Base-by-base conservation (phyloP, 2,329 filamentous ascomycete species). In the Tricladium varicosporioides region DNA sequence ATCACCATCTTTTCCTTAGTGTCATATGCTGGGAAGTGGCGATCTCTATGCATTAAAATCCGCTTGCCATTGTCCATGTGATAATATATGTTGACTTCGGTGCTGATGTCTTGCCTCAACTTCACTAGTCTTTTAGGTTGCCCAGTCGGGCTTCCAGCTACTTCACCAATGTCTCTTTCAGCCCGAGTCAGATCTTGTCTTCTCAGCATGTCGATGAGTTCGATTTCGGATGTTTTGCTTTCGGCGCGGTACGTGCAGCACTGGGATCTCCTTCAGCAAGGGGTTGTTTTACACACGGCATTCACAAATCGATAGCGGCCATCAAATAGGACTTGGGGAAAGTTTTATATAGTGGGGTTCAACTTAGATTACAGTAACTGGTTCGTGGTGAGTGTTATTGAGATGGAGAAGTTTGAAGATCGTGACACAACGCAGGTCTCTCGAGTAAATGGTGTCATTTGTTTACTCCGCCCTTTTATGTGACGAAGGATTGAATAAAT, bases 41-140 rank as follows among this genome's bases (percentile, higher is more conserved):
- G 44, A 15, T 64, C 63, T 5, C 27, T 11, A 3, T 65, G 54
- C 22, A 66, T 47, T 13, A 22, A 19, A 9, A 47, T 48, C 4
- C 65, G 50, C 31, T 61, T 66, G 51, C 61, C 59, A 46, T 63
- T 62, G 32, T 66, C 63, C 27, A 33, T 48, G 1, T n/a, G 47
- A 27, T 63, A 63, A 15, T 56, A 18, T 13, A 61, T 49, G 11
- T 36, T 8, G 2, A 36, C 15, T 36, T 42, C 27, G 32, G 22
- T 15, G 14, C 5, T 16, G 45, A 14, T 44, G 4, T 40, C 15
- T 33, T 27, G 10, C 7, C 36, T 42, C 16, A 15, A 40, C 33
- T 51, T 32, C 2, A 18, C 48, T 8, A 16, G 5, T 42, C 22
- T 51, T 22, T 40, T 22, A 9, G 10, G 18, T 8, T 51, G 18